Conservation (phyloP, 345 rosid genomes). For the Raphanus sativus region DNA sequence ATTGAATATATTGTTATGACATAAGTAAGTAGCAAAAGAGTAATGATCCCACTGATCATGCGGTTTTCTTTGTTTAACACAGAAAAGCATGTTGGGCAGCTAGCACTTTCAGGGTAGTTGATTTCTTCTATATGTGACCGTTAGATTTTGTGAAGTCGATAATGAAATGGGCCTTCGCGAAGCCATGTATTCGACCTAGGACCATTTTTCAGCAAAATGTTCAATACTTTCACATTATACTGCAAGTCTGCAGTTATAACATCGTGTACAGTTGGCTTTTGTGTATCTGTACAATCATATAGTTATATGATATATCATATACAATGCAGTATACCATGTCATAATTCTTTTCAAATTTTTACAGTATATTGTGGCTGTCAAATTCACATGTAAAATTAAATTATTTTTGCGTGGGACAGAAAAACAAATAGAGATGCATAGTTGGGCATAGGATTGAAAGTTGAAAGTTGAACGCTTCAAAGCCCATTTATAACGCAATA, state of each 20-base stretch:
- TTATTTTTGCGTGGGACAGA: neutral
- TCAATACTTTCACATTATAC: neutral
- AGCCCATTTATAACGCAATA: no score
- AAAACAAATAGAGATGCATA: neutral
- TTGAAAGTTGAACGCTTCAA: no score
- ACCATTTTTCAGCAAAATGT: conserved; percentile 18
- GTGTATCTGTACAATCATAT: conserved; percentile 15
- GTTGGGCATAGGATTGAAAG: neutral
- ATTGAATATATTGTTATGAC: neutral
- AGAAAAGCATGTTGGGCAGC: neutral
- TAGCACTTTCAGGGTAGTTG: neutral
- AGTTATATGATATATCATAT: neutral
- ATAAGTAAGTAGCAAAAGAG: neutral
- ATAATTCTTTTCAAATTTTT: neutral
- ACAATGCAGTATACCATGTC: neutral
- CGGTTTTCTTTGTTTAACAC: neutral
- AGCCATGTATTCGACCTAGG: conserved; percentile 2
- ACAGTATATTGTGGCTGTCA: neutral
- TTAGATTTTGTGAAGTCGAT: neutral
- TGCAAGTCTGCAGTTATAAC: neutral
- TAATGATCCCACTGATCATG: neutral
- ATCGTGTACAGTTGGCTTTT: conserved; percentile 6
- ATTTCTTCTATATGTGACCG: neutral
- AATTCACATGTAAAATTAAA: no score
- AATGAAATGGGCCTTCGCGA: conserved; percentile 11